Percentiles rank a stretch among this genome's conserved stretches.
These are phyloP conservation scores for Grigorovia transvaalensis DNA, from an alignment of 805 yeast species.

Conservation along the genomic window DNA sequence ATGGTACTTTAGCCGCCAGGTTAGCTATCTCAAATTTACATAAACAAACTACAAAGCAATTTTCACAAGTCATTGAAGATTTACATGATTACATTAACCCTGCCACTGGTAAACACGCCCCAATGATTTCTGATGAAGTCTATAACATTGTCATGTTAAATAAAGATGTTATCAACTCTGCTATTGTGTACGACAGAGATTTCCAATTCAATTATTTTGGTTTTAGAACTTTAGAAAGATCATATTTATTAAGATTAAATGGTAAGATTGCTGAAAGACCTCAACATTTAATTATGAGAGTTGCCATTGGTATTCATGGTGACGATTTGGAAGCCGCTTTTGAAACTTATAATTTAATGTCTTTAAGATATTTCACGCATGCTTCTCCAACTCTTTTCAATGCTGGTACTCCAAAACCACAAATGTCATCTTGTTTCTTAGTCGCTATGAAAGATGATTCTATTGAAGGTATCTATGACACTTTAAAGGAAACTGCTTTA, in stretches of 20 bases:
- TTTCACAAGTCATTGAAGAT: slow-evolving; percentile 64
- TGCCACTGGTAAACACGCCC: slow-evolving; percentile 53
- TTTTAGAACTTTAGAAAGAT: slow-evolving; percentile 80
- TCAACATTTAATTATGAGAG: slow-evolving; percentile 83
- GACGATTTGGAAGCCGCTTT: slow-evolving; percentile 49
- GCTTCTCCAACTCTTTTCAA: slow-evolving; percentile 94
- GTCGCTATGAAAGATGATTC: slow-evolving; percentile 91
- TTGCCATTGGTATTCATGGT: slow-evolving; percentile 83
- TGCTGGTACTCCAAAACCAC: slow-evolving; percentile 80
- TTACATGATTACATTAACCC: slow-evolving; percentile 76
- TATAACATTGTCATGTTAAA: slow-evolving; percentile 52
- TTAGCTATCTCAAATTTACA: slow-evolving; percentile 90
- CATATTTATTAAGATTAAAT: slow-evolving; percentile 61
- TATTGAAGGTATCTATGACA: slow-evolving; percentile 87
- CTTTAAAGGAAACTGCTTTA: slow-evolving; percentile 78
- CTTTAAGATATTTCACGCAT: slow-evolving; percentile 77
- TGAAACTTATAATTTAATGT: slow-evolving; percentile 85
- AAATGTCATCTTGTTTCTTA: slow-evolving; percentile 85
- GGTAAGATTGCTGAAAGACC: slow-evolving; percentile 80
- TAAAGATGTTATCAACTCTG: slow-evolving; percentile 56
- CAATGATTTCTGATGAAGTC: slow-evolving; percentile 62
- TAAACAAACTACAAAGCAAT: slow-evolving; percentile 84
- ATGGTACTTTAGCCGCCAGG: slow-evolving; percentile 90
- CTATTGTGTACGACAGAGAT: slow-evolving; percentile 72
- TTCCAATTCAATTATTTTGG: slow-evolving; percentile 76